Conservation (phyloP, 176 grass and related monocot genomes). For the Musa troglodytarum region DNA sequence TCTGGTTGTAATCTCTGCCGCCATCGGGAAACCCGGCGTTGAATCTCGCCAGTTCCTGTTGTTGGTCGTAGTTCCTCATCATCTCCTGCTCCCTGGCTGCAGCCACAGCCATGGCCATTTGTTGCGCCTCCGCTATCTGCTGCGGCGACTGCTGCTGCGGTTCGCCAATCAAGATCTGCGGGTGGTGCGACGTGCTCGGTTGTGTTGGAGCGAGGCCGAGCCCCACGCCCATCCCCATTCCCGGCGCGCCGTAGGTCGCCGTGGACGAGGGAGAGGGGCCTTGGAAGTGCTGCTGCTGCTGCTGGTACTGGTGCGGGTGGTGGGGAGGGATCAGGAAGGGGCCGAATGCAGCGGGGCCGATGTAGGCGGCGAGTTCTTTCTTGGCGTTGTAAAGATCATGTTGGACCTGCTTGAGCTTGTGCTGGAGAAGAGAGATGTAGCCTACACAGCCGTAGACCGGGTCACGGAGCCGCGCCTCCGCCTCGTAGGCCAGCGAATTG, state of each 20-base stretch:
- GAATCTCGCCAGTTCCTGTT: slow-evolving; percentile 11
- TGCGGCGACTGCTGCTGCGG: slow-evolving; percentile 25
- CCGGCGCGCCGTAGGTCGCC: neutral
- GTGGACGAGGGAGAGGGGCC: slow-evolving; percentile 4
- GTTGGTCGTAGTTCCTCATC: slow-evolving; percentile 16
- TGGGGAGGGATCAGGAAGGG: slow-evolving; percentile 19
- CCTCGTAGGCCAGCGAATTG: slow-evolving; percentile 83
- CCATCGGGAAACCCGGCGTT: slow-evolving; percentile 4
- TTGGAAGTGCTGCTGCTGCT: neutral
- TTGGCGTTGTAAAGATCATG: slow-evolving; percentile 40
- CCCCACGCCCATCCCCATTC: slow-evolving; percentile 23
- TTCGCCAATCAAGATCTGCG: neutral
- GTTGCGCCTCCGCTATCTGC: slow-evolving; percentile 37
- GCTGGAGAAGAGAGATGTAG: slow-evolving; percentile 73
- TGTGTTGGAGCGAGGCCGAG: slow-evolving; percentile 20
- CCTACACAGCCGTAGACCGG: slow-evolving; percentile 87
- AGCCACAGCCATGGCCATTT: slow-evolving; percentile 24
- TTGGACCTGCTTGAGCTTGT: slow-evolving; percentile 43
- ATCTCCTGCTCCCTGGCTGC: slow-evolving; percentile 36
- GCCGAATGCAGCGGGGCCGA: slow-evolving; percentile 41
- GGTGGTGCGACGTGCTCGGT: neutral
- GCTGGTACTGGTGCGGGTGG: neutral
- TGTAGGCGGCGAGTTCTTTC: slow-evolving; percentile 64
- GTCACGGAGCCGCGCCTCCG: slow-evolving; percentile 52
- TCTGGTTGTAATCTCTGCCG: neutral